Percentiles rank a stretch among this genome's conserved stretches.
Evolutionary conservation across 2,329 filamentous ascomycete species (phyloP).

Genomic region (Colletotrichum sp.): DNA sequence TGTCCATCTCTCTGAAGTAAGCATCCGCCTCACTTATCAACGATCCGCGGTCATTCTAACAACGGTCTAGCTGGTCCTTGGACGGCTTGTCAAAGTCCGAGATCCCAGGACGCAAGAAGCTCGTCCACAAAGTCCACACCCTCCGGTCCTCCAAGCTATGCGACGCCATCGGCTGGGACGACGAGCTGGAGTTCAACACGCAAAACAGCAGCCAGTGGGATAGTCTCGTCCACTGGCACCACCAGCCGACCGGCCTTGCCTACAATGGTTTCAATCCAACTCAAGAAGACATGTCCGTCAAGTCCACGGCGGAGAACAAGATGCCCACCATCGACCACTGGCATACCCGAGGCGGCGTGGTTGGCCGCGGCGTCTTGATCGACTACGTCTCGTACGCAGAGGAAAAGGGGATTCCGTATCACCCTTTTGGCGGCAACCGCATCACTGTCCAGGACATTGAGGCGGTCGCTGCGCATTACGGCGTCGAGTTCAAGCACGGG

Average conservation of each 20-base stretch:
- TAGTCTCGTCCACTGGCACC: conserved; percentile 52
- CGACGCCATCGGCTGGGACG: conserved; percentile 43
- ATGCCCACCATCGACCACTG: conserved; percentile 53
- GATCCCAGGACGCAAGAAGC: conserved; percentile 36
- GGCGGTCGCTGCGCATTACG: conserved; percentile 62
- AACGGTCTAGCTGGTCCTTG: conserved; percentile 42
- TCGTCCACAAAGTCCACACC: conserved; percentile 40
- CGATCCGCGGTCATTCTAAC: neutral
- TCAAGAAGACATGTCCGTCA: conserved; percentile 31
- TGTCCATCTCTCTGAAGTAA: conserved; percentile 60
- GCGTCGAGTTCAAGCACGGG: conserved; percentile 67
- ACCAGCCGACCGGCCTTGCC: conserved; percentile 44
- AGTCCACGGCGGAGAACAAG: conserved; percentile 26
- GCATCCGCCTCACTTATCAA: neutral
- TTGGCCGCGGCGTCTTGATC: conserved; percentile 60
- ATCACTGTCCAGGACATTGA: conserved; percentile 62
- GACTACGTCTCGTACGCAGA: conserved; percentile 58
- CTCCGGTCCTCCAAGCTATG: conserved; percentile 34
- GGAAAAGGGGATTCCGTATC: conserved; percentile 52
- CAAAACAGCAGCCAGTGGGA: conserved; percentile 64
- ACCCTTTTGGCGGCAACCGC: conserved; percentile 56
- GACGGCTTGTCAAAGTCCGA: conserved; percentile 41
- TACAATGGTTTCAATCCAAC: conserved; percentile 55
- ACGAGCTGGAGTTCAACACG: conserved; percentile 60
- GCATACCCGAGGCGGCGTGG: conserved; percentile 56